Base-by-base conservation (phyloP, 179 eudicot genomes). In the Vitellaria paradoxa region DNA sequence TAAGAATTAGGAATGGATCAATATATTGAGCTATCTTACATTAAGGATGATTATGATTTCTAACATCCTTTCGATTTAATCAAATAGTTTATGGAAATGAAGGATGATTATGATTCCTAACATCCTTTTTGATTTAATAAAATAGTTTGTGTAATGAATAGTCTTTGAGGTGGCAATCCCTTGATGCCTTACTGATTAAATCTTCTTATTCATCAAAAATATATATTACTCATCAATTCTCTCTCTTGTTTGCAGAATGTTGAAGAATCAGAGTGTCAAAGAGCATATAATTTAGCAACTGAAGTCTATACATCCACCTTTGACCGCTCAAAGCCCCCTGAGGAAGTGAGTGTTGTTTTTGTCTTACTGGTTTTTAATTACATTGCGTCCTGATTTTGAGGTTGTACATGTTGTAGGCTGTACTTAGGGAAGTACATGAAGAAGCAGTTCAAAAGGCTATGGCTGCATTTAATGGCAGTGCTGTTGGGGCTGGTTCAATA, bases 181-280 rank as follows among this genome's bases (percentile, higher is more conserved):
- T n/a, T n/a, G n/a, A n/a, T n/a, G n/a, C n/a, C n/a, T n/a, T n/a
- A n/a, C n/a, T n/a, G n/a, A n/a, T n/a, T n/a, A n/a, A n/a, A n/a
- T n/a, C n/a, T n/a, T n/a, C n/a, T n/a, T n/a, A n/a, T n/a, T n/a
- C n/a, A n/a, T n/a, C n/a, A n/a, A n/a, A n/a, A n/a, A n/a, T n/a
- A n/a, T n/a, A n/a, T n/a, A n/a, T n/a, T n/a, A n/a, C n/a, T n/a
- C n/a, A n/a, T n/a, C n/a, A n/a, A n/a, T n/a, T n/a, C n/a, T n/a
- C n/a, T n/a, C n/a, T n/a, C n/a, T n/a, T n/a, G n/a, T 81, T 60
- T 83, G 80, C 81, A 96, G 98, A 94, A 94, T 82, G 99, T 96
- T 78, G 98, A 96, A 84, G 99, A 96, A 83, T 88, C 97, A 46
- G 98, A 96, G 90, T 94, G 99, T 82, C 92, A 93, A 59, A 89